These are phyloP conservation scores for Ceratocystis destructans DNA, from an alignment of 2,329 filamentous ascomycete species.

Conservation along the genomic window DNA sequence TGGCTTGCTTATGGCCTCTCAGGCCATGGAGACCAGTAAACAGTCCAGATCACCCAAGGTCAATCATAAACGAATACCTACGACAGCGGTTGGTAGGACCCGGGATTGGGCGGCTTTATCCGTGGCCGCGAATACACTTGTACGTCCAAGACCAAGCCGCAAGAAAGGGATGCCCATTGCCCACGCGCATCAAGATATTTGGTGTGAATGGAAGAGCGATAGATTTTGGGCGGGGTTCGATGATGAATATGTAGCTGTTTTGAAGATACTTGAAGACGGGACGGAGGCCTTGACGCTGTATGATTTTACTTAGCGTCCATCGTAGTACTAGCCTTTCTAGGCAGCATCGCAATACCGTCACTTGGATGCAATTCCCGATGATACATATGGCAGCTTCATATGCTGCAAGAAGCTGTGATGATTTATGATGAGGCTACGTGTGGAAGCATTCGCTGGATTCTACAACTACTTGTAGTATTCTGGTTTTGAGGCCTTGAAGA, in stretches of 20 bases:
- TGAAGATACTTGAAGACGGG: neutral
- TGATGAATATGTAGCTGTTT: neutral
- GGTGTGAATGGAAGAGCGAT: neutral
- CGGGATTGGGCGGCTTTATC: neutral
- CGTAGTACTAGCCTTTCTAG: neutral
- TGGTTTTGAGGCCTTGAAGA: no score
- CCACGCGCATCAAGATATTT: neutral
- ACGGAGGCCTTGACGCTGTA: neutral
- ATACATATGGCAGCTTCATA: no score
- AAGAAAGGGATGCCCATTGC: neutral
- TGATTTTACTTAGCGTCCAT: neutral
- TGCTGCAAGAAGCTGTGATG: no score
- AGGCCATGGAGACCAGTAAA: neutral
- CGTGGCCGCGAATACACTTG: neutral
- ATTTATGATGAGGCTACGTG: no score
- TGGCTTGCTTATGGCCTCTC: constrained; percentile 25
- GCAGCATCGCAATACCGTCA: no score
- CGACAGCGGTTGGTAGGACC: neutral
- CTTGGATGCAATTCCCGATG: no score
- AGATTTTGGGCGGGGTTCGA: neutral
- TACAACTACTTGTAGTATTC: no score
- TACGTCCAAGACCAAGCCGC: neutral
- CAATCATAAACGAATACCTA: neutral
- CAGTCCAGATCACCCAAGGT: no score
- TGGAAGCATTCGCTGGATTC: no score